A percentile compares a stretch with the other conserved stretches of the same genome.
These are phyloP conservation scores for Geotrichum carabidarum DNA, from an alignment of 1,139 yeast genomes.

Conservation along the genomic window DNA sequence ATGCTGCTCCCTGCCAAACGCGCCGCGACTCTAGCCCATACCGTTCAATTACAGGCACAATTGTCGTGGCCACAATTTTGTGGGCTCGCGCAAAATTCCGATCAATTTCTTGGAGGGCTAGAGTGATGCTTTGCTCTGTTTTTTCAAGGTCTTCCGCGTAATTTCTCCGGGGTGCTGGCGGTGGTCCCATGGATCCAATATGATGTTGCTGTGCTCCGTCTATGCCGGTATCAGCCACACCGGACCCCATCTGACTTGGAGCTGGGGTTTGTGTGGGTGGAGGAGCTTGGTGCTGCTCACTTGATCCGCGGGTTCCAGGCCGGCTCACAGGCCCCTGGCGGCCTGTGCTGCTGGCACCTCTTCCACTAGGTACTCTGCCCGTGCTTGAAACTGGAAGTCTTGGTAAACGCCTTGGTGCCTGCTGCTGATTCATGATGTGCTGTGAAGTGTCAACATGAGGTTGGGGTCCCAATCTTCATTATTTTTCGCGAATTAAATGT, in stretches of 20 bases:
- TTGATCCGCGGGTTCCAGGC: too few relatives aligned
- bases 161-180: slow-evolving; percentile 2
- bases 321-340: too few relatives aligned
- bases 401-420: background rate
- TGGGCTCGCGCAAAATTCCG: slow-evolving; percentile 61
- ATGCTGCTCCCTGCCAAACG: slow-evolving; percentile 57
- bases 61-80: slow-evolving; percentile 54
- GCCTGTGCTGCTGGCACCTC: too few relatives aligned
- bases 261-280: too few relatives aligned
- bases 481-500: too few relatives aligned
- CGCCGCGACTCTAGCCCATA: slow-evolving; percentile 53
- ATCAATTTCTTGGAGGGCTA: slow-evolving; percentile 75
- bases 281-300: too few relatives aligned
- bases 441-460: too few relatives aligned
- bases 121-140: slow-evolving; percentile 75
- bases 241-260: too few relatives aligned
- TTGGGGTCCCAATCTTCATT: too few relatives aligned
- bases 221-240: background rate
- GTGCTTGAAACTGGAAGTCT: too few relatives aligned
- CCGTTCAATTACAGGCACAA: slow-evolving; percentile 56
- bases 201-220: background rate
- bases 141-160: slow-evolving; percentile 54
- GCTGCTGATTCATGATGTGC: background rate
- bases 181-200: background rate
- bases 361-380: too few relatives aligned